phyloP scores from a whole-genome alignment of 352 stramenopile genomes.

The Phytophthora constricta region DNA sequence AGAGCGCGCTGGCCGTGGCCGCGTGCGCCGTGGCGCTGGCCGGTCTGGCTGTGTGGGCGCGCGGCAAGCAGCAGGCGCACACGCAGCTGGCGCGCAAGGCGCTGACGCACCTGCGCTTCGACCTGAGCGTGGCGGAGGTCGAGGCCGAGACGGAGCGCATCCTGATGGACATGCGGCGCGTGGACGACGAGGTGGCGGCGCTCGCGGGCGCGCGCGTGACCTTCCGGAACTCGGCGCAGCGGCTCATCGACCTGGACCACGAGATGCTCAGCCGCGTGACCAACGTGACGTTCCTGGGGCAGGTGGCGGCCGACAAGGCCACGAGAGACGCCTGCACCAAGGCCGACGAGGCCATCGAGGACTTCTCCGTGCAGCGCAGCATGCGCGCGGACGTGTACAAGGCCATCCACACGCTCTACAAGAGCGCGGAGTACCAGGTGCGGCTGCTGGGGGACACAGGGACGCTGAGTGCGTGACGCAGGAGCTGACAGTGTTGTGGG shows the following conservation, averaged over 20 bases:
- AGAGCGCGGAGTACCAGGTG: conserved; percentile 55
- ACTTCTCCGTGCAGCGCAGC: conserved; percentile 75
- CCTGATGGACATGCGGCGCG: conserved; percentile 67
- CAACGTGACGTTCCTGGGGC: conserved; percentile 87
- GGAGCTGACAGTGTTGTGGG: too few species aligned
- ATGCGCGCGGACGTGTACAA: conserved; percentile 90
- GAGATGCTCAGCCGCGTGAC: conserved; percentile 86
- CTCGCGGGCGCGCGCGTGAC: conserved; percentile 46
- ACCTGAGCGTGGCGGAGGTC: conserved; percentile 79
- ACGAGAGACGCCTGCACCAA: conserved; percentile 85
- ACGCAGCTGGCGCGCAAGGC: conserved; percentile 51
- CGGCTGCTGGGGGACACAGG: not conserved
- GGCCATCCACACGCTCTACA: conserved; percentile 61
- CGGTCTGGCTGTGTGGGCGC: conserved; percentile 58
- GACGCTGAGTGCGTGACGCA: too few species aligned
- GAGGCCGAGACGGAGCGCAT: conserved; percentile 70
- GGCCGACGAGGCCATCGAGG: conserved; percentile 80
- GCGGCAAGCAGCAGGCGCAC: conserved; percentile 53
- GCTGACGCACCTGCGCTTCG: conserved; percentile 74
- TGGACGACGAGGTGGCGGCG: conserved; percentile 74
- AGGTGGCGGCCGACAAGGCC: conserved; percentile 69
- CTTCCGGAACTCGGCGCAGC: conserved; percentile 79
- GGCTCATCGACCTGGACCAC: conserved; percentile 82
- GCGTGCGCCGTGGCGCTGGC: conserved; percentile 53
- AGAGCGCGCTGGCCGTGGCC: conserved; percentile 59